Evolutionary conservation across 495 filamentous ascomycete genomes (phyloP), one percentile per base, ranked within the genome.

Genomic region (Neurospora discreta): DNA sequence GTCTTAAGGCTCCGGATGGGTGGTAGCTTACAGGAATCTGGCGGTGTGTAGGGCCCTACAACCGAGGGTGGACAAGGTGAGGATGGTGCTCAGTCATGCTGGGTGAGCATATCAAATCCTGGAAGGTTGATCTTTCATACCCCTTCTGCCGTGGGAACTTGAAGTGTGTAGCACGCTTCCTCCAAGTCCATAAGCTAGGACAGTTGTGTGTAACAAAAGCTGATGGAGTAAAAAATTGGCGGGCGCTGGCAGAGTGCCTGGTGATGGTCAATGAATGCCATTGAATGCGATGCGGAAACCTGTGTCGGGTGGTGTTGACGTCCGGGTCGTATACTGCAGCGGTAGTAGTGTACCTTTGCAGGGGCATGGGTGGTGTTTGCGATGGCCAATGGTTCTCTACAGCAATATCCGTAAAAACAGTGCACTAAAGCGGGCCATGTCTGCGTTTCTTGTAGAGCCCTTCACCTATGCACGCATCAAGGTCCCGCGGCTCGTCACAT

Each of bases 401-500:
- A 60, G 23, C 16, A 65, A 38, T 36, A 15, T 16, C 13, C 40
- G 16, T 41, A 15, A 15, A 5, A 0, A 16, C 15, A 0, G 40
- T 41, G 40, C 40, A 16, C 40, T 16, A 18, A 18, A 42, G 41
- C 41, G 7, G 16, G 41, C 41, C 16, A 0, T 43, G 42, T n/a
- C 18, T 44, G 3, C 0, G 8, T 44, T 44, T 44, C 42, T 1
- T 23, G 44, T 46, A 46, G 3, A 1, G 10, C 42, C 42, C 3
- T 8, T n/a, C n/a, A n/a, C n/a, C 1, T 0, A 44, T 44, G 42
- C 18, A 44, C 10, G 20, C 46, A 26, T 0, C 3, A 36, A n/a
- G n/a, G n/a, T n/a, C n/a, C 33, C 33, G 46, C 52, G 16, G 52
- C 52, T 60, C 52, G 68, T 74, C 74, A 74, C 73, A 39, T 76